Percentiles rank a stretch among this genome's conserved stretches.
phyloP scores from a whole-genome alignment of 352 stramenopile species.

The Phytophthora colocasiae region DNA sequence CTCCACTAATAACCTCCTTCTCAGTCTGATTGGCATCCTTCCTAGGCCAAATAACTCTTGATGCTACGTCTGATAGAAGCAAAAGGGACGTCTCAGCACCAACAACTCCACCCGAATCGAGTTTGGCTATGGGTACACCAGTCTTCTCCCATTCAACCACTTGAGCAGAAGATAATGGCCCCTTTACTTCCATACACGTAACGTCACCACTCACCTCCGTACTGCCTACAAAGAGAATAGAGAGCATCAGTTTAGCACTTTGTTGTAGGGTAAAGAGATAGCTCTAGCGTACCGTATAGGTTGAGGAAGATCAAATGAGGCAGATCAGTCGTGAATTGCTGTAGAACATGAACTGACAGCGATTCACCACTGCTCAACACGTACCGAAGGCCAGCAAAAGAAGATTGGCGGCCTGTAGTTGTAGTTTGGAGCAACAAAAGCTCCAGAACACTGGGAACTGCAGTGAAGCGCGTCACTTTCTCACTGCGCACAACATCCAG shows the following conservation, averaged over 20 bases:
- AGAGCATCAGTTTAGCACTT: too few relatives aligned
- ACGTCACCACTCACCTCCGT: conserved; percentile 73
- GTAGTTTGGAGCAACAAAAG: conserved; percentile 44
- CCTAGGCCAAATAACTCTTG: conserved; percentile 26
- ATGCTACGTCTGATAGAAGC: conserved; percentile 15
- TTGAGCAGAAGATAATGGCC: conserved; percentile 24
- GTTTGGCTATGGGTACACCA: conserved; percentile 56
- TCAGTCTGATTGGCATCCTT: neutral
- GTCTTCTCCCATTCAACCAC: conserved; percentile 36
- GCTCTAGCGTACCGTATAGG: conserved; percentile 54
- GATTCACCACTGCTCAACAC: conserved; percentile 65
- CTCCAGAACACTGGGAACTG: conserved; percentile 59
- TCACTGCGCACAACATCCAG: conserved; percentile 23
- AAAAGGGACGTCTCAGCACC: conserved; percentile 36
- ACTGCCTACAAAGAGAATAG: conserved; percentile 41
- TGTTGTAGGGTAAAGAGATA: neutral
- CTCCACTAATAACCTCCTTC: conserved; percentile 15
- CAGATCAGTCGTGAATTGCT: conserved; percentile 26
- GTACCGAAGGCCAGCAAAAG: conserved; percentile 35
- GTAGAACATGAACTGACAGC: conserved; percentile 37
- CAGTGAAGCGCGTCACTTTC: conserved; percentile 51
- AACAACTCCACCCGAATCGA: conserved; percentile 28
- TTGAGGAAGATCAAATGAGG: conserved; percentile 55
- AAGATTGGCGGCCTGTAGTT: neutral
- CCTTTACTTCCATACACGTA: conserved; percentile 48